Evolutionary conservation across 208 protist species (phyloP).

Genomic region (Crithidia bombi): DNA sequence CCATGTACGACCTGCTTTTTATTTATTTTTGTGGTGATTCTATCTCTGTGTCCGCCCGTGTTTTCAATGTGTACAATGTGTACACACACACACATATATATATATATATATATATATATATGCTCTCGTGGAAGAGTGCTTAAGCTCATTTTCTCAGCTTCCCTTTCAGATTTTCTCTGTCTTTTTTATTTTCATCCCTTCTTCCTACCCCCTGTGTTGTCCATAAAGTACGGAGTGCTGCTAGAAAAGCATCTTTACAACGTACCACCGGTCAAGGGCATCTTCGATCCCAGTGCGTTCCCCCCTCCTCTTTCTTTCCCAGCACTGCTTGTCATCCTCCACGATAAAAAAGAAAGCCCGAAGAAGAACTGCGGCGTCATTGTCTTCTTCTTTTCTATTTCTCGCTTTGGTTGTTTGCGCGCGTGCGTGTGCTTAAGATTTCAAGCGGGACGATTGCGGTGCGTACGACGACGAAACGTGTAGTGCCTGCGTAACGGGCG

Average conservation of each 20-base stretch:
- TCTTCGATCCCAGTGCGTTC: no score
- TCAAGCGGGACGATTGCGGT: background rate
- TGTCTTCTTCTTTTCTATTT: background rate
- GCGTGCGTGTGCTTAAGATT: background rate
- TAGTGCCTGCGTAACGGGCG: no score
- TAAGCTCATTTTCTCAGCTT: background rate
- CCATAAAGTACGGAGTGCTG: no score
- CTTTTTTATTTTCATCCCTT: background rate
- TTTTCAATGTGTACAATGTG: background rate
- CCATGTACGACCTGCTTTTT: no score
- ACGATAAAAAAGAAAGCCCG: background rate
- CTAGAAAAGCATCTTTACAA: no score
- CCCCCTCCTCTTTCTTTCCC: no score
- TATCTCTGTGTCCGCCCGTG: background rate
- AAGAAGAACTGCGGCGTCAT: no score
- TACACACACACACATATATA: background rate
- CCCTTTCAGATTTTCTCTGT: slow-evolving; percentile 11
- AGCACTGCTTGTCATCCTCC: no score
- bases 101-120: slow-evolving; percentile 1
- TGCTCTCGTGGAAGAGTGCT: background rate
- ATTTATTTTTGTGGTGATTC: background rate
- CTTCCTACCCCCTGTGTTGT: background rate
- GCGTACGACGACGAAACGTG: no score
- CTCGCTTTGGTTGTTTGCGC: background rate
- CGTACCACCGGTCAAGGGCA: no score